Percentiles rank a stretch among this genome's conserved stretches.
These are phyloP conservation scores for Stachybotrys echinatus DNA, from an alignment of 2,329 filamentous ascomycete genomes.

Conservation along the genomic window DNA sequence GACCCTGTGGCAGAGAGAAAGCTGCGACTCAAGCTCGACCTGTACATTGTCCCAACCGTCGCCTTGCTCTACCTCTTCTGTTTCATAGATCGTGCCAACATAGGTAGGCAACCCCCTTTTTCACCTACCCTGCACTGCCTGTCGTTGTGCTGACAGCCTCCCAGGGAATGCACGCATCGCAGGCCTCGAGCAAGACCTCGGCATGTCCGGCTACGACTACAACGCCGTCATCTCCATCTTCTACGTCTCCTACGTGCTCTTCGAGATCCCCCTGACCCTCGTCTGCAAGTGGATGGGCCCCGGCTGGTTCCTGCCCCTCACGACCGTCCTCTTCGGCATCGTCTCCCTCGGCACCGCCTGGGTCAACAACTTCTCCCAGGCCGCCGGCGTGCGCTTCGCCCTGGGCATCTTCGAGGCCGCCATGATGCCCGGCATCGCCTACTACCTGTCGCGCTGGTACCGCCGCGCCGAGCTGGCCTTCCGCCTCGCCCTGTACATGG, in stretches of 20 bases:
- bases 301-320: slow-evolving; percentile 63
- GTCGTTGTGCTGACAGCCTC: neutral
- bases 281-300: slow-evolving; percentile 67
- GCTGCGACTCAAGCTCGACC: slow-evolving; percentile 58
- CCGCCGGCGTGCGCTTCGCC: slow-evolving; percentile 60
- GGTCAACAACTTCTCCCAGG: slow-evolving; percentile 45
- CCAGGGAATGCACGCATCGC: slow-evolving; percentile 64
- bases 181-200: slow-evolving; percentile 57
- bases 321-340: slow-evolving; percentile 58
- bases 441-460: slow-evolving; percentile 70
- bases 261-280: slow-evolving; percentile 65
- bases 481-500: slow-evolving; percentile 62
- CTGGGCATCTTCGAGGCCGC: slow-evolving; percentile 68
- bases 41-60: slow-evolving; percentile 59
- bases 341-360: slow-evolving; percentile 62
- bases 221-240: slow-evolving; percentile 64
- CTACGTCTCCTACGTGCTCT: slow-evolving; percentile 69
- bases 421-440: slow-evolving; percentile 69
- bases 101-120: slow-evolving; percentile 42
- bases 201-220: slow-evolving; percentile 59
- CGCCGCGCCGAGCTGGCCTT: slow-evolving; percentile 63
- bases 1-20: slow-evolving; percentile 50
- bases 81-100: slow-evolving; percentile 63
- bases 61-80: slow-evolving; percentile 49
- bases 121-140: too few species aligned